Evolutionary conservation across 2,329 filamentous ascomycete genomes (phyloP).

Genomic region (Eurotiales sp.): DNA sequence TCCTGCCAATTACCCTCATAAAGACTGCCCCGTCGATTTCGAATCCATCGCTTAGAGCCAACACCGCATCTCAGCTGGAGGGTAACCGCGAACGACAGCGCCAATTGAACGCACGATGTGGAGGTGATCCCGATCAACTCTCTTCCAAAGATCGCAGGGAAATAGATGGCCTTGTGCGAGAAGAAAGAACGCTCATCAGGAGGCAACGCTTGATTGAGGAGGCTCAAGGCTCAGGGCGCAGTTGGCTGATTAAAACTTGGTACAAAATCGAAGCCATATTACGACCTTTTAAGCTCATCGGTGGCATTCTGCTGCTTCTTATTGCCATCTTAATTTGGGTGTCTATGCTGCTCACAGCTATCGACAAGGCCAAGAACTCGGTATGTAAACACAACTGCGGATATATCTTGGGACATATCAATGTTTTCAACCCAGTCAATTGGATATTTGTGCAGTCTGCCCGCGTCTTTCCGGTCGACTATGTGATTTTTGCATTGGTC

Average conservation of each 20-base stretch:
- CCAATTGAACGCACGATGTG: slow-evolving; percentile 81
- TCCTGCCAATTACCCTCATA: slow-evolving; percentile 86
- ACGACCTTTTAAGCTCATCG: slow-evolving; percentile 81
- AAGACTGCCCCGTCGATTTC: slow-evolving; percentile 87
- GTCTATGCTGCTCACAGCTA: slow-evolving; percentile 90
- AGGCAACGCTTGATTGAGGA: slow-evolving; percentile 80
- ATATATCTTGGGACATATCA: slow-evolving; percentile 82
- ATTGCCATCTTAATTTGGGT: slow-evolving; percentile 74
- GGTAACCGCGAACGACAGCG: slow-evolving; percentile 87
- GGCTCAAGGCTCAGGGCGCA: slow-evolving; percentile 64
- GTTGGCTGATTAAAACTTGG: slow-evolving; percentile 71
- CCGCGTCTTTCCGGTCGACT: slow-evolving; percentile 85
- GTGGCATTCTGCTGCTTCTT: slow-evolving; percentile 72
- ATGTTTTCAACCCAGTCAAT: slow-evolving; percentile 94
- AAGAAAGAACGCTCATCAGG: slow-evolving; percentile 87
- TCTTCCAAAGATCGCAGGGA: slow-evolving; percentile 84
- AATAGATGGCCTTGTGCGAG: slow-evolving; percentile 77
- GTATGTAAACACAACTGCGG: slow-evolving; percentile 86
- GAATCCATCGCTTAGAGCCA: slow-evolving; percentile 71
- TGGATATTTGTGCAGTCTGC: slow-evolving; percentile 79
- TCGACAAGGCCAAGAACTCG: slow-evolving; percentile 96
- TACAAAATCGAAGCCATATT: slow-evolving; percentile 77
- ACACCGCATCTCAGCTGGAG: slow-evolving; percentile 74
- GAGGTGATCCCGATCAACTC: slow-evolving; percentile 69
- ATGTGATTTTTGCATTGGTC: slow-evolving; percentile 79